Conservation (phyloP, 805 yeast species). For the Candida broadrunensis region DNA sequence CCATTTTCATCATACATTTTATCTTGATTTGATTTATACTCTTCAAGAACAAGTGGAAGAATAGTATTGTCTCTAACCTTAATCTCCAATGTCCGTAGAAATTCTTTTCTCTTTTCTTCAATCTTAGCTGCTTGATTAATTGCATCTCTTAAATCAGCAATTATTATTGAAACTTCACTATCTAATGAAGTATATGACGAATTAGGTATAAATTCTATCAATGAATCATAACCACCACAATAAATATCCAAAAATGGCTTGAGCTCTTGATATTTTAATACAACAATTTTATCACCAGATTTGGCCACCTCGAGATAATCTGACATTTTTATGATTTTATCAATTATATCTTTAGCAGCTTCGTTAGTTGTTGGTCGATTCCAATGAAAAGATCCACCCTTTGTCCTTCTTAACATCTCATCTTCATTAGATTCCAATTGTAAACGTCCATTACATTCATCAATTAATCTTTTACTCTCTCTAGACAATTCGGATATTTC, state of each 20-base stretch:
- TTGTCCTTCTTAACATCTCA: slow-evolving; percentile 42
- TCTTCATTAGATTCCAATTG: slow-evolving; percentile 56
- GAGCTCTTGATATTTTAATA: slow-evolving; percentile 45
- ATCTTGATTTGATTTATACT: slow-evolving; percentile 31
- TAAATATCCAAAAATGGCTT: slow-evolving; percentile 44
- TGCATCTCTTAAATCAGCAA: slow-evolving; percentile 34
- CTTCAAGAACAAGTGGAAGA: slow-evolving; percentile 51
- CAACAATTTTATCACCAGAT: slow-evolving; percentile 57
- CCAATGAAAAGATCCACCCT: slow-evolving; percentile 55
- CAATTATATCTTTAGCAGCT: slow-evolving; percentile 38
- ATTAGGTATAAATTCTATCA: slow-evolving; percentile 38
- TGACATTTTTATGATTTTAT: slow-evolving; percentile 43
- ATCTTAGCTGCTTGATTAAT: slow-evolving; percentile 26
- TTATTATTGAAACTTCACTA: slow-evolving; percentile 23
- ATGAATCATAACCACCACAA: slow-evolving; percentile 34
- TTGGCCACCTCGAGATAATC: slow-evolving; percentile 55
- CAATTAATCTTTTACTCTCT: slow-evolving; percentile 41
- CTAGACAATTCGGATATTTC: slow-evolving; percentile 45
- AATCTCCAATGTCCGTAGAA: slow-evolving; percentile 39
- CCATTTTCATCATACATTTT: slow-evolving; percentile 14
- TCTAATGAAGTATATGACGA: slow-evolving; percentile 32
- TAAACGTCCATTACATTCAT: slow-evolving; percentile 46
- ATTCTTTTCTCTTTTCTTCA: slow-evolving; percentile 35
- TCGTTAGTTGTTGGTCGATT: slow-evolving; percentile 43
- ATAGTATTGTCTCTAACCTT: slow-evolving; percentile 47